Conservation (phyloP, 2,329 filamentous ascomycete species). For the Penicillium capsulatum region DNA sequence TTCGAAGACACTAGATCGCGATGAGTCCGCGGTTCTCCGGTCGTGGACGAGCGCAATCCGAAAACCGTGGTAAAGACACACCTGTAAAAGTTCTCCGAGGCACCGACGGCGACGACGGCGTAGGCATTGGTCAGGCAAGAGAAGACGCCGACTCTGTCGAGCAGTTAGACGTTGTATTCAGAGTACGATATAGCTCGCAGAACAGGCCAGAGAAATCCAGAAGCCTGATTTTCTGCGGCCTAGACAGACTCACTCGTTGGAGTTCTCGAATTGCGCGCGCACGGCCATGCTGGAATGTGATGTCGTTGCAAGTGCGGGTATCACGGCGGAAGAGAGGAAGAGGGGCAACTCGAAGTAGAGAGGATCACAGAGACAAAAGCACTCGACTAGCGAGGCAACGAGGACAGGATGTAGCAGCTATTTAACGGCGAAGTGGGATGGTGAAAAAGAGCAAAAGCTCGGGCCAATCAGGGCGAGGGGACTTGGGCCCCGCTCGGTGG, state of each 20-base stretch:
- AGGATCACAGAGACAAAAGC: background rate
- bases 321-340: background rate
- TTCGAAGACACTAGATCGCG: conserved; percentile 97
- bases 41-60: too few relatives aligned
- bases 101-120: conserved; percentile 87
- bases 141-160: conserved; percentile 84
- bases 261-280: conserved; percentile 50
- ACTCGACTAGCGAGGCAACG: background rate
- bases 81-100: conserved; percentile 98
- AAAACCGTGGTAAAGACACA: conserved; percentile 36
- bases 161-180: conserved; percentile 4
- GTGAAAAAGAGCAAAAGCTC: conserved; percentile 24
- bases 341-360: background rate
- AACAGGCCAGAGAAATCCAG: too few relatives aligned
- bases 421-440: conserved; percentile 16
- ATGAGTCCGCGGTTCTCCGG: too few relatives aligned
- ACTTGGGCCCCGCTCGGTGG: conserved; percentile 13
- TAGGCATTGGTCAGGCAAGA: conserved; percentile 95
- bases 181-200: too few relatives aligned
- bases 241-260: conserved; percentile 41
- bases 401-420: conserved; percentile 11
- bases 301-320: conserved; percentile 11
- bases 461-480: conserved; percentile 14
- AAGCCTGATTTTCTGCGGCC: too few relatives aligned
- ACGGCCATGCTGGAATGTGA: conserved; percentile 41